These are phyloP conservation scores for Suillus subaureus DNA, from an alignment of 768 basidiomycete genomes.

Conservation along the genomic window DNA sequence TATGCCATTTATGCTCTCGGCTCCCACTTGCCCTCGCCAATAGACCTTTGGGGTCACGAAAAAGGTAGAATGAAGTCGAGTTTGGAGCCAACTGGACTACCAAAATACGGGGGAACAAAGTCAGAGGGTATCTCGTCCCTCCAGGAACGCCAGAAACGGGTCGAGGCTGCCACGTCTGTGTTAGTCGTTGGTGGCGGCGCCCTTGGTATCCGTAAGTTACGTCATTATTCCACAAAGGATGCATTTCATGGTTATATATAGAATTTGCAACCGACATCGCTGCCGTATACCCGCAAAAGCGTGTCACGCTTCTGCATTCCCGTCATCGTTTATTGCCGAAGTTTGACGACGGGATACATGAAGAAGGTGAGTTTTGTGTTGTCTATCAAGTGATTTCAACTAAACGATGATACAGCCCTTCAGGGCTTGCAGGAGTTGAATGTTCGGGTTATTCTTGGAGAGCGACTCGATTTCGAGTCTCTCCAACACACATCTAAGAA, in stretches of 20 bases:
- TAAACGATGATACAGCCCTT: conserved; percentile 29
- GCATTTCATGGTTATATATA: conserved; percentile 22
- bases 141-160: conserved; percentile 46
- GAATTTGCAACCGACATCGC: conserved; percentile 69
- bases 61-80: not conserved
- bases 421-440: conserved; percentile 44
- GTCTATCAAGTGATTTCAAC: not conserved
- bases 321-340: conserved; percentile 53
- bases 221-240: not conserved
- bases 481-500: conserved; percentile 21
- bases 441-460: conserved; percentile 54
- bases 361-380: conserved; percentile 42
- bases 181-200: conserved; percentile 75
- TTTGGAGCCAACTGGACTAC: not conserved
- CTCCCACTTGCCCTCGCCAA: conserved; percentile 53
- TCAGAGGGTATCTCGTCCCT: conserved; percentile 53
- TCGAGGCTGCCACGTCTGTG: conserved; percentile 51
- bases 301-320: conserved; percentile 63
- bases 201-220: conserved; percentile 62
- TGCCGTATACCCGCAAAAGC: conserved; percentile 51
- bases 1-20: conserved; percentile 65
- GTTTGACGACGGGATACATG: conserved; percentile 52
- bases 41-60: conserved; percentile 51
- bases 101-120: conserved; percentile 46
- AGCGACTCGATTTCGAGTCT: conserved; percentile 50